Conservation (phyloP, 2,329 filamentous ascomycete genomes). For the Tolypocladium ophioglossoides region DNA sequence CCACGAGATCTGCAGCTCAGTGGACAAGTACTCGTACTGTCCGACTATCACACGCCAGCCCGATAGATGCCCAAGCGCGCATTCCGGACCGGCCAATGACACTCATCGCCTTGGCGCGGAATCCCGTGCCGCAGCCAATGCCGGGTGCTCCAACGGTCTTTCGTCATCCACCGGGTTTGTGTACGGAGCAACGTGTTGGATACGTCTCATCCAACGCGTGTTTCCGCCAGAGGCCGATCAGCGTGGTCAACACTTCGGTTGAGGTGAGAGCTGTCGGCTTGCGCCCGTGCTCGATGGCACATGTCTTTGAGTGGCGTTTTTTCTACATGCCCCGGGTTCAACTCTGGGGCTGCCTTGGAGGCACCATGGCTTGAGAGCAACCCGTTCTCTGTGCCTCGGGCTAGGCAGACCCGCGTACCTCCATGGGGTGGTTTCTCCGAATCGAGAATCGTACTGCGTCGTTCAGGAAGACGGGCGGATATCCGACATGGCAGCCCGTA, state of each 20-base stretch:
- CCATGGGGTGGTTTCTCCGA: too few species aligned
- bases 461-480: slow-evolving; percentile 9
- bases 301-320: background rate
- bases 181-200: background rate
- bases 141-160: background rate
- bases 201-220: background rate
- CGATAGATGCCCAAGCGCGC: too few species aligned
- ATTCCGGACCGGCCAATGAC: background rate
- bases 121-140: background rate
- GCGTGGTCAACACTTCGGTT: background rate
- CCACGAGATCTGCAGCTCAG: too few species aligned
- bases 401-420: background rate
- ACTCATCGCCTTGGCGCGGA: background rate
- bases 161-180: background rate
- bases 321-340: background rate
- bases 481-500: slow-evolving; percentile 17
- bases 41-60: too few species aligned
- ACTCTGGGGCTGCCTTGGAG: background rate
- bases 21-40: too few species aligned
- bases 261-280: too few species aligned
- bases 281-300: background rate
- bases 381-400: background rate
- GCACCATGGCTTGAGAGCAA: background rate
- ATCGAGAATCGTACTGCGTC: background rate
- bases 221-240: too few species aligned